These are phyloP conservation scores for Bjerkandera adusta DNA, from an alignment of 1,284 basidiomycete species.

Conservation along the genomic window DNA sequence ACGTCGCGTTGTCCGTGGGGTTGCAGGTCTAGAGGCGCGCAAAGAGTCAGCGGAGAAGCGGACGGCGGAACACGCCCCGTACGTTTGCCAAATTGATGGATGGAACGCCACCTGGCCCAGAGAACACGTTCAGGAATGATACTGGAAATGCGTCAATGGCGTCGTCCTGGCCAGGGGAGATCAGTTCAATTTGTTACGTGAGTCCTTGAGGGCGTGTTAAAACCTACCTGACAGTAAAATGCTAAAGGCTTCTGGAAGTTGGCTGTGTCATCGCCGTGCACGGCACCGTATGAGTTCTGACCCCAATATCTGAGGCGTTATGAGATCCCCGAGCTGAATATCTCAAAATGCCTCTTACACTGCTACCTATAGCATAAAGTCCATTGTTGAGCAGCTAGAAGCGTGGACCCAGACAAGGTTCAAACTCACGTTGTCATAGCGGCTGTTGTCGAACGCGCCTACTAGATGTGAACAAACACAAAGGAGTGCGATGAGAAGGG, in stretches of 20 bases:
- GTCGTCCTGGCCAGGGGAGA: conserved; percentile 41
- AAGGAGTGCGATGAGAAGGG: conserved; percentile 24
- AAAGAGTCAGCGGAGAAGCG: not conserved
- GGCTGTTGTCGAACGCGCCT: conserved; percentile 46
- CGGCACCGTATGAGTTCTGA: conserved; percentile 65
- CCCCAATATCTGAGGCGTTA: conserved; percentile 53
- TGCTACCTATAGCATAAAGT: conserved; percentile 40
- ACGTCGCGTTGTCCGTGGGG: conserved; percentile 49
- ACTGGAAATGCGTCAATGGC: conserved; percentile 61
- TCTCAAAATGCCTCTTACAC: conserved; percentile 38
- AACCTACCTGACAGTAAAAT: conserved; percentile 54
- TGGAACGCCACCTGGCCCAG: conserved; percentile 53
- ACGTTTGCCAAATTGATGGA: conserved; percentile 64
- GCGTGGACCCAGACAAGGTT: too few relatives aligned
- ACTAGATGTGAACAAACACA: not conserved
- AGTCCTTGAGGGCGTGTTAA: not conserved
- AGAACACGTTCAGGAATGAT: conserved; percentile 62
- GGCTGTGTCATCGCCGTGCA: conserved; percentile 41
- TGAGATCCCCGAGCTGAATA: conserved; percentile 10
- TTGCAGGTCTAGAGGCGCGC: conserved; percentile 47
- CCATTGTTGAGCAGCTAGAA: too few relatives aligned
- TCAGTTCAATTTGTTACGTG: conserved; percentile 6
- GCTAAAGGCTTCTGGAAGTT: conserved; percentile 56
- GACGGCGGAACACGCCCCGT: conserved; percentile 13
- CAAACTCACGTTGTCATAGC: conserved; percentile 57